Evolutionary conservation across 176 grass and related monocot species (phyloP), one percentile per base, ranked within the genome.

Genomic region (Carex kokanica): DNA sequence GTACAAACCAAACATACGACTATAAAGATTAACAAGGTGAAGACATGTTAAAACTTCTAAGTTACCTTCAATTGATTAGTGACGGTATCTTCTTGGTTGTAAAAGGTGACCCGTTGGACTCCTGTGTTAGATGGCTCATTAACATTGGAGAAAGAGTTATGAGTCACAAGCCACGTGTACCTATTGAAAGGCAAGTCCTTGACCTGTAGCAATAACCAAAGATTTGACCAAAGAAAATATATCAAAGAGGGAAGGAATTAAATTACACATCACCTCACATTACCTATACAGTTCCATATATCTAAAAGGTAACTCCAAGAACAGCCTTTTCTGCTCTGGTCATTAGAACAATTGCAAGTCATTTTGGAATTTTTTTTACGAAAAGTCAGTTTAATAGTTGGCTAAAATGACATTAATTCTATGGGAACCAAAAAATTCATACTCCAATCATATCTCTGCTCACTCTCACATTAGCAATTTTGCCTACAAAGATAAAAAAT

Each of bases 61-160:
- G 36, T 60, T 84, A 94, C 95, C 86, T 81, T 91, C 82, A 98
- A 54, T 51, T 98, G 95, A 90, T 94, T 98, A 21, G 95, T 93
- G 83, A 98, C 86, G 3, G 89, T 91, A 62, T 98, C 95, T 69
- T 98, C 95, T 88, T 98, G 95, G 84, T 98, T 98, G 87, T 98
- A 98, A 81, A 98, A 98, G 3, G 95, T 98, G 16, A 95, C 79
- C 67, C 95, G 90, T 81, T 94, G 89, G 5, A 94, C 89, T 24
- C 95, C 92, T 2, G 95, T 95, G 82, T 24, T 87, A 12, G 92
- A 93, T 11, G 92, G 95, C 84, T 93, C 92, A 10, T 90, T 80
- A n/a, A 93, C 82, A 45, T 94, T 98, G 83, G 95, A 98, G 86
- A 98, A 98, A 23, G 95, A 98, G 51, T 98, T 98, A 82, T 98